Percentiles rank a stretch among this genome's conserved stretches.
These are phyloP conservation scores for Aspergillus calidoustus DNA, from an alignment of 2,329 filamentous ascomycete genomes.

Conservation along the genomic window DNA sequence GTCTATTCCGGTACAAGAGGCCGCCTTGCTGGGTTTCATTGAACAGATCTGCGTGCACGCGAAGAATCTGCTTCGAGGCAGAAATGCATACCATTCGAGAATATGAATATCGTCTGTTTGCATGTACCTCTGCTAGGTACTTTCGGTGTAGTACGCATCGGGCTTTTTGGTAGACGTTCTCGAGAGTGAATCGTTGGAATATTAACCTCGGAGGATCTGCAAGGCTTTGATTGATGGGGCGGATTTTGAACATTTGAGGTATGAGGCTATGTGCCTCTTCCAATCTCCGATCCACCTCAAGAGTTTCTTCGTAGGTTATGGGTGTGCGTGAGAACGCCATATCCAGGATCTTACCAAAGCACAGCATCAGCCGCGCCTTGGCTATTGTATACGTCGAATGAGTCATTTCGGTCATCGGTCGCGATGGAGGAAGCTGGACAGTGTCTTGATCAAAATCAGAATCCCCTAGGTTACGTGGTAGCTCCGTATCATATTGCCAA, in stretches of 20 bases:
- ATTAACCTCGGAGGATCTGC: conserved; percentile 56
- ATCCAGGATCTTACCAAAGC: conserved; percentile 45
- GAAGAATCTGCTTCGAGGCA: conserved; percentile 54
- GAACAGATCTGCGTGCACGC: conserved; percentile 56
- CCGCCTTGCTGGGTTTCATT: conserved; percentile 59
- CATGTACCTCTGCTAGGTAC: conserved; percentile 50
- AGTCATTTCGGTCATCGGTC: conserved; percentile 60
- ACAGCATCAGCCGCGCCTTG: conserved; percentile 41
- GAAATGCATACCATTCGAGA: conserved; percentile 54
- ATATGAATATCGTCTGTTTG: conserved; percentile 43
- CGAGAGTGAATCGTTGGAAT: conserved; percentile 57
- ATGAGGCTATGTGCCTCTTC: conserved; percentile 35
- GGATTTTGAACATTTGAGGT: conserved; percentile 29
- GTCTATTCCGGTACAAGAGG: conserved; percentile 56
- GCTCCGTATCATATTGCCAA: conserved; percentile 63
- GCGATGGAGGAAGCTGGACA: conserved; percentile 55
- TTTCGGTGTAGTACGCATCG: conserved; percentile 60
- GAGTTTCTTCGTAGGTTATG: conserved; percentile 41
- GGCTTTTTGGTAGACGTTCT: conserved; percentile 57
- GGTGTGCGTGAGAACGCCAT: conserved; percentile 40
- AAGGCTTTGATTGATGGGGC: conserved; percentile 44
- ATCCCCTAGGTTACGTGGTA: conserved; percentile 65
- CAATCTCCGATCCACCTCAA: conserved; percentile 42
- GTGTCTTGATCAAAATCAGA: conserved; percentile 61
- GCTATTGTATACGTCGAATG: conserved; percentile 43